Percentiles rank a stretch among this genome's conserved stretches.
Evolutionary conservation across 345 rosid species (phyloP).

Genomic region (Fremontodendron californicum): DNA sequence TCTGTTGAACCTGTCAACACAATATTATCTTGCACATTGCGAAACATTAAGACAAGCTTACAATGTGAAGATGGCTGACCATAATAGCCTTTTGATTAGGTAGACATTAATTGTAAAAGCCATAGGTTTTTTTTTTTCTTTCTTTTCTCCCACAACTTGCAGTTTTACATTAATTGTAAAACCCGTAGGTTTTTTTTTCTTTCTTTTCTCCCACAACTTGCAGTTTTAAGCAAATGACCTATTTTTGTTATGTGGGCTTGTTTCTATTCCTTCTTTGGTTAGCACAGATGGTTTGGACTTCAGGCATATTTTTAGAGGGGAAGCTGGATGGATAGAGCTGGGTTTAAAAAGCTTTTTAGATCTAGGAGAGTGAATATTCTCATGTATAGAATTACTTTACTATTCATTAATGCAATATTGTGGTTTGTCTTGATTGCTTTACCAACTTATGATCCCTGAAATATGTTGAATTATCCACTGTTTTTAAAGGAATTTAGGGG

Average conservation of each 20-base stretch:
- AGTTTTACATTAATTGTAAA: no score
- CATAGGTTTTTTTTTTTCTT: conserved; percentile 19
- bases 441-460: not conserved
- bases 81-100: conserved; percentile 9
- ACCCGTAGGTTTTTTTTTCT: no score
- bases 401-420: conserved; percentile 12
- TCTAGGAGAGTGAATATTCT: conserved; percentile 15
- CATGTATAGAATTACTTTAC: conserved; percentile 18
- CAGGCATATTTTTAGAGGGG: conserved; percentile 1
- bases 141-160: not conserved
- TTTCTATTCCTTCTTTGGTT: conserved; percentile 17
- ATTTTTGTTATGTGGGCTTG: conserved; percentile 19
- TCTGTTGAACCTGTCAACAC: conserved; percentile 75
- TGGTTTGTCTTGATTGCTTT: conserved; percentile 8
- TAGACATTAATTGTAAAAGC: conserved; percentile 27
- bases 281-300: conserved; percentile 2
- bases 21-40: conserved; percentile 70
- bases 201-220: not conserved
- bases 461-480: not conserved
- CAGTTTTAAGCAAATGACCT: conserved; percentile 5
- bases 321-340: conserved; percentile 5
- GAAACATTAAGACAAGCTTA: conserved; percentile 70
- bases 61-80: conserved; percentile 74
- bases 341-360: conserved; percentile 1
- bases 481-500: not conserved